A percentile compares a stretch with the other conserved stretches of the same genome.
These are phyloP conservation scores for Epichloe elymi DNA, from an alignment of 2,329 filamentous ascomycete genomes.

Conservation along the genomic window DNA sequence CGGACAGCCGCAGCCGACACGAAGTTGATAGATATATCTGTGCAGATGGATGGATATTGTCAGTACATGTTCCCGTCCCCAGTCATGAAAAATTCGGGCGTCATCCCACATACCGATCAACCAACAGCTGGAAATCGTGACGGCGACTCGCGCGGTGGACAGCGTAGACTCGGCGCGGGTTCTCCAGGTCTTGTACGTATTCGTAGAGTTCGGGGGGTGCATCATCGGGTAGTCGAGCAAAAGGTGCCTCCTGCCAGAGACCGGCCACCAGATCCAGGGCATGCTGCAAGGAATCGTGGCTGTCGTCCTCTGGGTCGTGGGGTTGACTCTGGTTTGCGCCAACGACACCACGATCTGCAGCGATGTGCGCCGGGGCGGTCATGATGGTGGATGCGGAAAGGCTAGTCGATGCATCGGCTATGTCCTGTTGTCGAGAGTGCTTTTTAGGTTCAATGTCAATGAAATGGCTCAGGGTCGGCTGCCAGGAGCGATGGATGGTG, in stretches of 20 bases:
- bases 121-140: constrained; percentile 51
- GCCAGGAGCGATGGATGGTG: not conserved
- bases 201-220: constrained; percentile 45
- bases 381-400: constrained; percentile 1
- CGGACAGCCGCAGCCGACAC: constrained; percentile 60
- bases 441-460: not conserved
- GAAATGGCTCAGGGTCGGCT: not conserved
- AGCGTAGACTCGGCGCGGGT: constrained; percentile 46
- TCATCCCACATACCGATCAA: constrained; percentile 43
- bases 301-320: not conserved
- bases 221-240: constrained; percentile 45
- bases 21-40: constrained; percentile 71
- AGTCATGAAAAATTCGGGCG: not conserved
- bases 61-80: not conserved
- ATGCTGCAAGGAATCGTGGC: constrained; percentile 7
- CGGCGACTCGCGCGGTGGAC: constrained; percentile 48
- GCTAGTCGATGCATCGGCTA: constrained; percentile 4
- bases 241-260: constrained; percentile 46
- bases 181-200: constrained; percentile 44
- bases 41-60: not conserved
- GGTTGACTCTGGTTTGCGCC: constrained; percentile 1
- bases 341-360: constrained; percentile 3
- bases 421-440: not conserved
- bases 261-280: constrained; percentile 40
- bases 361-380: constrained; percentile 8